Evolutionary conservation across 1,284 basidiomycete species (phyloP).

Genomic region (Phellinidium pouzarii): DNA sequence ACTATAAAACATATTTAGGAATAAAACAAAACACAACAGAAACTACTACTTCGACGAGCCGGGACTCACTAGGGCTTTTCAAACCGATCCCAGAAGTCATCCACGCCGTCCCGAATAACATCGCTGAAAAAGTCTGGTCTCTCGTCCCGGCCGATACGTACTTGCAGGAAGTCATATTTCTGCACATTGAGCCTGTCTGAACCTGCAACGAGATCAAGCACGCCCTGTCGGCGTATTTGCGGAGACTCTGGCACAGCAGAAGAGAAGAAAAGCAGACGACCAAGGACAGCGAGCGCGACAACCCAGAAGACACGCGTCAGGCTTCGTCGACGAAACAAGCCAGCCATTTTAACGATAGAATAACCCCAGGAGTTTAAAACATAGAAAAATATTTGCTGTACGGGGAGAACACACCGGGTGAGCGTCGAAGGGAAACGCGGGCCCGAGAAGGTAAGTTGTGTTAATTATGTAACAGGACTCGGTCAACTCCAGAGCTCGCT

Average conservation of each 20-base stretch:
- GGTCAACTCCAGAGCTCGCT: too few relatives aligned
- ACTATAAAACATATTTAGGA: slow-evolving; percentile 34
- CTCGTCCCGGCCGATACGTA: slow-evolving; percentile 78
- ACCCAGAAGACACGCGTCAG: slow-evolving; percentile 31
- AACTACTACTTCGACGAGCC: slow-evolving; percentile 10
- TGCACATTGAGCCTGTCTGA: slow-evolving; percentile 86
- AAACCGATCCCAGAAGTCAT: slow-evolving; percentile 87
- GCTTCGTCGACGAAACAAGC: slow-evolving; percentile 32
- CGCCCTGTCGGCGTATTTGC: slow-evolving; percentile 72
- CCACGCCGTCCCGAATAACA: slow-evolving; percentile 67
- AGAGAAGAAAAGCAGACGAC: slow-evolving; percentile 40
- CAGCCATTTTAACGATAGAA: slow-evolving; percentile 23
- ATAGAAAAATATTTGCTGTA: background rate
- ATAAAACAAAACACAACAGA: background rate
- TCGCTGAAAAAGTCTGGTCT: slow-evolving; percentile 72
- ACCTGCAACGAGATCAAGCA: slow-evolving; percentile 79
- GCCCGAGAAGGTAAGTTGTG: background rate
- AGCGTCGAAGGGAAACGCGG: background rate
- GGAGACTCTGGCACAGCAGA: slow-evolving; percentile 30
- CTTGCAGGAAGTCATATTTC: slow-evolving; percentile 81
- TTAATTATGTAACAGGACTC: too few relatives aligned
- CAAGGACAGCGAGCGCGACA: slow-evolving; percentile 23
- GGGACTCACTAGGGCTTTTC: slow-evolving; percentile 77
- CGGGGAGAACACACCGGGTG: background rate
- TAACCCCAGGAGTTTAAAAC: background rate